Percentiles rank a stretch among this genome's conserved stretches.
Evolutionary conservation across 2,329 filamentous ascomycete genomes (phyloP).

Genomic region (Fonsecaea monophora): DNA sequence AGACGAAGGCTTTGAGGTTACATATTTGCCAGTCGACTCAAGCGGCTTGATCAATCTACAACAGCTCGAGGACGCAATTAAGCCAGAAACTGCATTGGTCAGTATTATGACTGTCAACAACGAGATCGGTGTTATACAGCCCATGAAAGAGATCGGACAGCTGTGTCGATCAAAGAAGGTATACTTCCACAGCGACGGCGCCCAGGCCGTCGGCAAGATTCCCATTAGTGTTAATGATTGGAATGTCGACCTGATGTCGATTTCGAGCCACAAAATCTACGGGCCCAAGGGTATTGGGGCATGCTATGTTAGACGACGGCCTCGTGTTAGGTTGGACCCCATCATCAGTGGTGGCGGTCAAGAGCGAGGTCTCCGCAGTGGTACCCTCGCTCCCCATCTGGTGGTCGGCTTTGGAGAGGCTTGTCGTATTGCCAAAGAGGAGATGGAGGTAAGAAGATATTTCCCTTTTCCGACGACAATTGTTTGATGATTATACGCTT

Average conservation of each 20-base stretch:
- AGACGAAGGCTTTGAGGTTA: constrained; percentile 94
- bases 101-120: constrained; percentile 99
- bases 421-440: constrained; percentile 86
- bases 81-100: constrained; percentile 87
- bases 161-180: constrained; percentile 90
- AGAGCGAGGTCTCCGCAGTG: constrained; percentile 91
- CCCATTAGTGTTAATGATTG: constrained; percentile 95
- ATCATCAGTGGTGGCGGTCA: constrained; percentile 97
- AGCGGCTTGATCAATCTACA: constrained; percentile 86
- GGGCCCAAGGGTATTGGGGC: constrained; percentile 96
- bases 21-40: constrained; percentile 88
- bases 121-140: constrained; percentile 99
- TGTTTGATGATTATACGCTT: constrained; percentile 77
- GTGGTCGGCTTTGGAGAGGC: constrained; percentile 95
- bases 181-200: constrained; percentile 97
- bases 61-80: constrained; percentile 84
- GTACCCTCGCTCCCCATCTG: constrained; percentile 86
- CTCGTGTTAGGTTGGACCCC: constrained; percentile 90
- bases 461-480: constrained; percentile 35
- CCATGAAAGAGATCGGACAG: constrained; percentile 88
- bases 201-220: constrained; percentile 98
- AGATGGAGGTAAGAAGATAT: constrained; percentile 77
- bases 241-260: constrained; percentile 98
- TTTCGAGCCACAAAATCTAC: constrained; percentile 98
- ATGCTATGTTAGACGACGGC: constrained; percentile 91